A percentile compares a stretch with the other conserved stretches of the same genome.
Conservation (phyloP, 2,329 filamentous ascomycete genomes). For the Aspergillus fijiensis region DNA sequence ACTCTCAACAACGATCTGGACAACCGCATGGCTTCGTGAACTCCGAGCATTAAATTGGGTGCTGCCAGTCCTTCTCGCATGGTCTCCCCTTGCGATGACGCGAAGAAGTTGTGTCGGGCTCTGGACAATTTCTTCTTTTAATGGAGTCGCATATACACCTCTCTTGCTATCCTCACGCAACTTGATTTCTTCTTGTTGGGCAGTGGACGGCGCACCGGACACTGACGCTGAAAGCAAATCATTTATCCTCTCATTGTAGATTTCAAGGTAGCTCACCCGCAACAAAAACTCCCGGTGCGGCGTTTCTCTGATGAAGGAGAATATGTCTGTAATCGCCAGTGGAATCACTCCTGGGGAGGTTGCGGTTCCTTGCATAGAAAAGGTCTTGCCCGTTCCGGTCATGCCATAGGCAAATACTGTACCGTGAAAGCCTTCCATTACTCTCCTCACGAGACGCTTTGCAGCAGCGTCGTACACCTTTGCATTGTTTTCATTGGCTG, state of each 20-base stretch:
- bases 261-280: conserved; percentile 95
- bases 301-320: conserved; percentile 97
- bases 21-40: conserved; percentile 95
- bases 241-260: conserved; percentile 97
- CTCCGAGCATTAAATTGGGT: conserved; percentile 97
- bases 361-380: conserved; percentile 98
- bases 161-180: conserved; percentile 93
- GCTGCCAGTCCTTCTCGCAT: conserved; percentile 83
- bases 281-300: conserved; percentile 91
- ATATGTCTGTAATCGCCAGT: conserved; percentile 96
- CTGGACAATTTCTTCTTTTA: conserved; percentile 98
- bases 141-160: conserved; percentile 89
- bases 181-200: conserved; percentile 89
- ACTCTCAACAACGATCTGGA: conserved; percentile 97
- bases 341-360: conserved; percentile 95
- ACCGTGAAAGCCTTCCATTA: conserved; percentile 99
- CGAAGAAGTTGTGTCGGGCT: conserved; percentile 91
- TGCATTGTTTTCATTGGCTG: conserved; percentile 88
- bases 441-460: conserved; percentile 87
- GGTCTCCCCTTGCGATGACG: conserved; percentile 91
- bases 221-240: conserved; percentile 80
- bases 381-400: conserved; percentile 98
- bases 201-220: conserved; percentile 52
- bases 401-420: conserved; percentile 99
- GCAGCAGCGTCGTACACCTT: conserved; percentile 92